Evolutionary conservation across 2,329 filamentous ascomycete genomes (phyloP).

Genomic region (Elsinoe perseae): DNA sequence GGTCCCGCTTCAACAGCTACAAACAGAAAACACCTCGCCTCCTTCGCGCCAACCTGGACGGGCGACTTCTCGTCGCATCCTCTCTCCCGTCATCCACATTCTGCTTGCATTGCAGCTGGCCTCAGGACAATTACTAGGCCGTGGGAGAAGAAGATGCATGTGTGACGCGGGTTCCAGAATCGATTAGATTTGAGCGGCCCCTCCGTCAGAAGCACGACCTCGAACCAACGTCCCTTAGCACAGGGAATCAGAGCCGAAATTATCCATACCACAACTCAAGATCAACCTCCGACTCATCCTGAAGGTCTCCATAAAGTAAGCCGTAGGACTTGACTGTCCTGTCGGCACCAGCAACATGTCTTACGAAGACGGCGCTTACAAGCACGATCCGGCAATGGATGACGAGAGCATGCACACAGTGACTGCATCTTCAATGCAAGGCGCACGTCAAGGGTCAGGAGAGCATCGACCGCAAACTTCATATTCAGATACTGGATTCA

Average conservation of each 20-base stretch:
- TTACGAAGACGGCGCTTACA: conserved; percentile 17
- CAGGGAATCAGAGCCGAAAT: conserved; percentile 7
- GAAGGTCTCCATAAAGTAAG: not conserved
- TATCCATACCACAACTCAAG: conserved; percentile 3
- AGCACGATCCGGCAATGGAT: conserved; percentile 32
- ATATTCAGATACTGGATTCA: conserved; percentile 45
- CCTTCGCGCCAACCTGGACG: not conserved
- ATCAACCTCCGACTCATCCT: not conserved
- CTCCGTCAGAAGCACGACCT: conserved; percentile 14
- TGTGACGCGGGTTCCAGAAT: conserved; percentile 8
- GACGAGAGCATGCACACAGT: conserved; percentile 44
- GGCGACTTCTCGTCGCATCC: not conserved
- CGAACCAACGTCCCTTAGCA: conserved; percentile 3
- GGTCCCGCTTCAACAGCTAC: conserved; percentile 10
- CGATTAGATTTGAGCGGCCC: conserved; percentile 12
- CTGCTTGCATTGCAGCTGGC: not conserved
- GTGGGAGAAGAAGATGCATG: not conserved
- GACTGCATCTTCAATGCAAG: conserved; percentile 33
- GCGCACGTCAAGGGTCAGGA: conserved; percentile 25
- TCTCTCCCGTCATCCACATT: not conserved
- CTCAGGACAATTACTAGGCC: not conserved
- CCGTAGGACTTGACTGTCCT: not conserved
- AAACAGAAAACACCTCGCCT: conserved; percentile 1
- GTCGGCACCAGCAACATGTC: not conserved
- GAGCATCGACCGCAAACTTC: conserved; percentile 46